Base-by-base conservation (phyloP, 345 rosid species). In the Pugionium cornutum region DNA sequence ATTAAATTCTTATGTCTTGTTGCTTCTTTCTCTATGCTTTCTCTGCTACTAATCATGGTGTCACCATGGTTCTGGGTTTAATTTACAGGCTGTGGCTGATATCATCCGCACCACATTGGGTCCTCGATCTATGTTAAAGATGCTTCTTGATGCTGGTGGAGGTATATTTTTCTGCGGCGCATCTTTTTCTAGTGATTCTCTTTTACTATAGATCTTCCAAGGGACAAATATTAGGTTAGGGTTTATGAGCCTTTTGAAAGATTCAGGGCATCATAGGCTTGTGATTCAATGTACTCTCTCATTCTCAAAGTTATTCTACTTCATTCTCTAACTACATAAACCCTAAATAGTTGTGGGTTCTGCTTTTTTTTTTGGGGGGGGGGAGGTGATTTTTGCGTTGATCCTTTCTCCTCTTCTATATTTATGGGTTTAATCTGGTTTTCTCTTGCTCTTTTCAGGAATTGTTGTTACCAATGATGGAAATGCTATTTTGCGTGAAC, bases 391-490 rank as follows among this genome's bases (percentile, higher is more conserved):
- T 70, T 44, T 51, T 52, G 25, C 37, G 25, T 74, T 41, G 8
- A 54, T 74, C 41, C 28, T 53, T 33, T 52, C 43, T 45, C 39
- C 5, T 51, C 46, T 47, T 43, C 35, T 7, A n/a, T 2, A n/a
- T 11, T 52, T 47, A 31, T 49, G 41, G 37, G 4, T 34, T 66
- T 39, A 28, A 5, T 11, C 36, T 18, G n/a, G n/a, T 40, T 40
- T 40, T 0, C 35, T 52, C 7, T 72, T 53, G 29, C 11, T 72
- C 9, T 43, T 62, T 40, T 62, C 84, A 91, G 96, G 95, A 46
- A 92, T 92, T 69, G 91, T 86, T 33, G 97, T 92, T 50, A 92
- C 97, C 26, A 92, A 92, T 80, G 97, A 92, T 69, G 98, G 98
- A 54, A 89, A 92, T 79, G 92, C 98, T 47, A 89, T 89, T 66